Evolutionary conservation across 2,329 filamentous ascomycete genomes (phyloP).

Genomic region (Lasiodiplodia sp.): DNA sequence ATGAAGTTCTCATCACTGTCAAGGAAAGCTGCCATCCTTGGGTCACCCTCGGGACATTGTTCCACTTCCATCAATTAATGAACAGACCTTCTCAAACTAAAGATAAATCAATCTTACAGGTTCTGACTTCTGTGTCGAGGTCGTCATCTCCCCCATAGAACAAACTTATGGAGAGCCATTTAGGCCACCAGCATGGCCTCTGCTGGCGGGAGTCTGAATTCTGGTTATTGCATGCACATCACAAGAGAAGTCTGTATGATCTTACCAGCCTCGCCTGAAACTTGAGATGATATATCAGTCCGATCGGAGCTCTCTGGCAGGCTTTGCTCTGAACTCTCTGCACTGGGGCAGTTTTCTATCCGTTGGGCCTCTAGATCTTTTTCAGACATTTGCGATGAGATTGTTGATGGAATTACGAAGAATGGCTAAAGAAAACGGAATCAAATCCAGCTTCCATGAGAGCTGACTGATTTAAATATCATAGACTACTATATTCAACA

Average conservation of each 20-base stretch:
- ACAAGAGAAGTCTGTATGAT: neutral
- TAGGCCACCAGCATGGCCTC: neutral
- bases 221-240: neutral
- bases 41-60: slow-evolving; percentile 43
- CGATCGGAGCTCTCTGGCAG: neutral
- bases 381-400: neutral
- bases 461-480: neutral
- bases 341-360: neutral
- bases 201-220: neutral
- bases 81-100: neutral
- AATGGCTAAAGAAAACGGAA: neutral
- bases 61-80: slow-evolving; percentile 32
- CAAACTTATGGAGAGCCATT: neutral
- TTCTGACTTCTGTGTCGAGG: neutral
- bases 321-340: neutral
- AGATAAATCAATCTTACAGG: neutral
- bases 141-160: neutral
- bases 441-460: accelerated
- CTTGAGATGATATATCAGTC: neutral
- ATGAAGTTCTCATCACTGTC: slow-evolving; percentile 53
- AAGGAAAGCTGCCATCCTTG: slow-evolving; percentile 48
- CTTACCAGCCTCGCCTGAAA: neutral
- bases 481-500: neutral
- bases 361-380: neutral
- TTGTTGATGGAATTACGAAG: neutral